These are phyloP conservation scores for Leishmania braziliensis DNA, from an alignment of 208 protist genomes.

Conservation along the genomic window DNA sequence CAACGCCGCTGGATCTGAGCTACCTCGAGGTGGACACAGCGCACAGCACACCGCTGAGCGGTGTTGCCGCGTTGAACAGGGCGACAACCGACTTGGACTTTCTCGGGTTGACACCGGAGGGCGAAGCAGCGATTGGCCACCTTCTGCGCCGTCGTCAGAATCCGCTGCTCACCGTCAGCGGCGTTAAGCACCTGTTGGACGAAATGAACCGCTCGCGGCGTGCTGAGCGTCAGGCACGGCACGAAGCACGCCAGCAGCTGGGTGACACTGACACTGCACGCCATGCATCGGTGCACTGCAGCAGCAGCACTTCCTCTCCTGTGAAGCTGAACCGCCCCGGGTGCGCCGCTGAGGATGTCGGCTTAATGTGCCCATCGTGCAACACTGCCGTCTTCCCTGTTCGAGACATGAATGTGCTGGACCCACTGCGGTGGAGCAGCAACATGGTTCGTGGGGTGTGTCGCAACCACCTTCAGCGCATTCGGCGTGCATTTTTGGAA, in stretches of 20 bases:
- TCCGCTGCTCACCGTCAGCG: constrained; percentile 76
- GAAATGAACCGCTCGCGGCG: constrained; percentile 48
- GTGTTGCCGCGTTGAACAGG: constrained; percentile 14
- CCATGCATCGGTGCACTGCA: background rate
- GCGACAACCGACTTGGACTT: constrained; percentile 33
- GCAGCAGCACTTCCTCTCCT: background rate
- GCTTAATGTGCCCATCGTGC: constrained; percentile 62
- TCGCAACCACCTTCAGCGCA: constrained; percentile 84
- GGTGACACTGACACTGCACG: background rate
- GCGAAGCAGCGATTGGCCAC: constrained; percentile 58
- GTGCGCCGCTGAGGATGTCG: constrained; percentile 35
- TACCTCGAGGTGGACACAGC: constrained; percentile 63
- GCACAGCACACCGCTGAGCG: constrained; percentile 13
- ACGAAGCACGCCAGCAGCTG: constrained; percentile 17
- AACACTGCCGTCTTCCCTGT: constrained; percentile 77
- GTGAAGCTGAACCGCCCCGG: constrained; percentile 44
- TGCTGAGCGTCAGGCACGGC: constrained; percentile 32
- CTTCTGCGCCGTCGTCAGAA: constrained; percentile 59
- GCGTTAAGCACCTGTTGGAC: constrained; percentile 71
- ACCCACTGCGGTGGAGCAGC: constrained; percentile 90
- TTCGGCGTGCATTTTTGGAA: constrained; percentile 68
- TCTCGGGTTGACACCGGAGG: constrained; percentile 73
- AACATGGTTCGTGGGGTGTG: constrained; percentile 90
- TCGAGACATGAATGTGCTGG: constrained; percentile 90
- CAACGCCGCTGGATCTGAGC: constrained; percentile 55